Evolutionary conservation across 2,329 filamentous ascomycete species (phyloP).

Genomic region (Colletotrichum sp.): DNA sequence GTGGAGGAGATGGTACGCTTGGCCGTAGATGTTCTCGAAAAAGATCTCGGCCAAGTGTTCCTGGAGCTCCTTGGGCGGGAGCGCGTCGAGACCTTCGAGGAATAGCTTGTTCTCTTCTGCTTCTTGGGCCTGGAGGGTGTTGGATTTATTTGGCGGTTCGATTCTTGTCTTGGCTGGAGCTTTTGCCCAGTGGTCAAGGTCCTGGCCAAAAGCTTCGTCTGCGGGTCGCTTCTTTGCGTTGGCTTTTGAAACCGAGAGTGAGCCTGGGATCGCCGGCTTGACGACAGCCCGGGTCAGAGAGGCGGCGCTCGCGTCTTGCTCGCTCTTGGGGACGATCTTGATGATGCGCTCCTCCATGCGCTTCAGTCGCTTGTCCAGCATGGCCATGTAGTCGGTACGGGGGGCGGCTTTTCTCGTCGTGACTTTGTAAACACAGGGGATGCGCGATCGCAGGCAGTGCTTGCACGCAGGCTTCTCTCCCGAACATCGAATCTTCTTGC

Average conservation of each 20-base stretch:
- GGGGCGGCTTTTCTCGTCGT: constrained; percentile 93
- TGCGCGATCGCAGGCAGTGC: constrained; percentile 89
- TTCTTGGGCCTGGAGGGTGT: constrained; percentile 63
- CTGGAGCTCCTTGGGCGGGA: constrained; percentile 87
- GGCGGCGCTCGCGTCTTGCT: constrained; percentile 67
- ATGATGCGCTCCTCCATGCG: constrained; percentile 98
- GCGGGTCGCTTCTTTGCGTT: constrained; percentile 78
- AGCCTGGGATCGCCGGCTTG: constrained; percentile 73
- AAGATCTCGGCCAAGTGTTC: constrained; percentile 94
- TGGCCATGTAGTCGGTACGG: constrained; percentile 97
- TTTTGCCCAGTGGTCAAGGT: constrained; percentile 82
- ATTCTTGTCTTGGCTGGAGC: constrained; percentile 56
- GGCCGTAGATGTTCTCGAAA: constrained; percentile 94
- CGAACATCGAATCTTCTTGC: constrained; percentile 98
- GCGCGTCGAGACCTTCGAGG: constrained; percentile 79
- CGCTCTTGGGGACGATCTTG: constrained; percentile 89
- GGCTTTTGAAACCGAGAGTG: constrained; percentile 56
- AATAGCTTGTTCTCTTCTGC: constrained; percentile 78
- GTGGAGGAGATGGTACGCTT: constrained; percentile 92
- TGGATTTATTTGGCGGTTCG: constrained; percentile 53
- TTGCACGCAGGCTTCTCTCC: constrained; percentile 98
- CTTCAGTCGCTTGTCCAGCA: constrained; percentile 94
- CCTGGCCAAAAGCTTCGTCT: constrained; percentile 85
- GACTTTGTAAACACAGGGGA: constrained; percentile 97
- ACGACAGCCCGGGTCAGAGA: constrained; percentile 81